Conservation (phyloP, 768 basidiomycete genomes). For the Boletus sp. region DNA sequence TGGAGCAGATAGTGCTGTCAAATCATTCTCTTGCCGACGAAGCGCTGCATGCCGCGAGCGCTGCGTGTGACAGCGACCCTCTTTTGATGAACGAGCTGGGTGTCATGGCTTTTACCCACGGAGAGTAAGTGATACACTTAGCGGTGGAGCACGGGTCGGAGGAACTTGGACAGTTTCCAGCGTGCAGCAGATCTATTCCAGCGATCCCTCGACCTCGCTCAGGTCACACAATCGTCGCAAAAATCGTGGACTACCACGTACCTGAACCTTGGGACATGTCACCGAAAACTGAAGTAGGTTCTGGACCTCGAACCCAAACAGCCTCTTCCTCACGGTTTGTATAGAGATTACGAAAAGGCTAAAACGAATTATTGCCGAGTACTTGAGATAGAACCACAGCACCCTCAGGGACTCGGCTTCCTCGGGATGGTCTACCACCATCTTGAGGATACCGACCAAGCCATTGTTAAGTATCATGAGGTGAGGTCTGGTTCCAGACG, state of each 20-base stretch:
- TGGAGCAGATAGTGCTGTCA: slow-evolving; percentile 93
- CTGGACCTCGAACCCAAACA: not conserved
- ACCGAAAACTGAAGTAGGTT: slow-evolving; percentile 72
- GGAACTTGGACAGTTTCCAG: slow-evolving; percentile 57
- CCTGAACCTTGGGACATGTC: slow-evolving; percentile 88
- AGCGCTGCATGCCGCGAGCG: slow-evolving; percentile 75
- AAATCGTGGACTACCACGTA: slow-evolving; percentile 87
- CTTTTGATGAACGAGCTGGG: slow-evolving; percentile 89
- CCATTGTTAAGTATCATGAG: slow-evolving; percentile 92
- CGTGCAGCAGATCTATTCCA: slow-evolving; percentile 69
- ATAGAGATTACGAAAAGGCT: slow-evolving; percentile 59
- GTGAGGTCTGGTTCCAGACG: slow-evolving; percentile 40
- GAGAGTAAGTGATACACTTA: slow-evolving; percentile 52
- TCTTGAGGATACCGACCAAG: slow-evolving; percentile 65
- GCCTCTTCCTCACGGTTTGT: slow-evolving; percentile 8
- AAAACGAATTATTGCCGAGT: slow-evolving; percentile 72
- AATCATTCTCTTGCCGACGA: slow-evolving; percentile 83
- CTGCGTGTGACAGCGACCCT: slow-evolving; percentile 85
- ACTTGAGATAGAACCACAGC: slow-evolving; percentile 82
- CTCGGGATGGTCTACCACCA: slow-evolving; percentile 88
- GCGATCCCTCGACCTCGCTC: slow-evolving; percentile 74
- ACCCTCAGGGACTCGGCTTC: slow-evolving; percentile 77
- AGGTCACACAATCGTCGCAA: slow-evolving; percentile 81
- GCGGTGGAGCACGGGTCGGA: not conserved
- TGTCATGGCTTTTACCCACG: slow-evolving; percentile 86